phyloP scores from a whole-genome alignment of 345 rosid genomes.

The Eucalyptus rudis region DNA sequence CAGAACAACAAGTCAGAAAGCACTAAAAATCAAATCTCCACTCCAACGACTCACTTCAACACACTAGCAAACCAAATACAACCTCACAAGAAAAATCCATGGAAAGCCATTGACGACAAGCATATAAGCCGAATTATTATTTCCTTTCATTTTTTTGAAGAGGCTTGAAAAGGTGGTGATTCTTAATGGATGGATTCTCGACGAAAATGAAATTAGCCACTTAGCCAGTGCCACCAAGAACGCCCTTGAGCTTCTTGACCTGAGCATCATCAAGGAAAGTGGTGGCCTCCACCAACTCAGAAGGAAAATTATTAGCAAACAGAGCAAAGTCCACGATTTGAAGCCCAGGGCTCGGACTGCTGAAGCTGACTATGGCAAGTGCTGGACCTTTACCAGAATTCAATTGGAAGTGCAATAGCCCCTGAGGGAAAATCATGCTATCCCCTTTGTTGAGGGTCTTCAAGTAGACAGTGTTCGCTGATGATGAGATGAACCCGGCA shows the following conservation, averaged over 20 bases:
- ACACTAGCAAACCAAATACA: not conserved
- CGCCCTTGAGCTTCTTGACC: conserved; percentile 76
- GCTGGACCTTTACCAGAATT: conserved; percentile 28
- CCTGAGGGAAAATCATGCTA: conserved; percentile 68
- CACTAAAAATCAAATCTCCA: not conserved
- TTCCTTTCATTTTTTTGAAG: not conserved
- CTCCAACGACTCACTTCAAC: not conserved
- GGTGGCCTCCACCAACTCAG: conserved; percentile 5
- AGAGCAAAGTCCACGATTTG: conserved; percentile 63
- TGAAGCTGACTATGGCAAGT: conserved; percentile 54
- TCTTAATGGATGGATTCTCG: not conserved
- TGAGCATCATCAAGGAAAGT: conserved; percentile 57
- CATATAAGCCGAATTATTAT: not conserved
- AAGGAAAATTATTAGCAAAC: conserved; percentile 10
- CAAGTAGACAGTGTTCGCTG: conserved; percentile 47
- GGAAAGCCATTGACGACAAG: not conserved
- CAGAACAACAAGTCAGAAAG: not conserved
- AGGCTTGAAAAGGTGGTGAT: not conserved
- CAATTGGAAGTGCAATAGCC: conserved; percentile 64
- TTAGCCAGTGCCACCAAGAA: conserved; percentile 78
- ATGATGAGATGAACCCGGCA: conserved; percentile 68
- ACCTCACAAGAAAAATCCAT: not conserved
- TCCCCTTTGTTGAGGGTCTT: conserved; percentile 40
- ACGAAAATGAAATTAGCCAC: not conserved
- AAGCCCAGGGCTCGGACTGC: conserved; percentile 64